A percentile compares a stretch with the other conserved stretches of the same genome.
These are phyloP conservation scores for Quercus wislizeni DNA, from an alignment of 306 rosid species.

Conservation along the genomic window DNA sequence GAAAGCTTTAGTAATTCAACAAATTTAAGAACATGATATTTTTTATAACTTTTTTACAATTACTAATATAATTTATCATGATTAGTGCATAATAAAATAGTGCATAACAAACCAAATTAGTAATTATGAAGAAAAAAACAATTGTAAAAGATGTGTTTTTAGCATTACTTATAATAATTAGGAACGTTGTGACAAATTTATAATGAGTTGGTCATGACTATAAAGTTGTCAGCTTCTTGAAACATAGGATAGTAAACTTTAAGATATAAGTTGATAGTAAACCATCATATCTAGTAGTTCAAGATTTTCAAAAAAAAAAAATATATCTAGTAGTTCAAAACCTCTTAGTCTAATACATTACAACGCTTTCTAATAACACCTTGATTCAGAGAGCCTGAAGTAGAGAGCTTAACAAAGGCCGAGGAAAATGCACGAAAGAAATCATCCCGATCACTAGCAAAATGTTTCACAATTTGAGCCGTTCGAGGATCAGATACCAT, in stretches of 20 bases:
- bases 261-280: background rate
- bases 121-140: too few relatives aligned
- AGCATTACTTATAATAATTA: too few relatives aligned
- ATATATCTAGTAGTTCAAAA: background rate
- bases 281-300: background rate
- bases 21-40: too few relatives aligned
- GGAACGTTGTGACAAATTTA: background rate
- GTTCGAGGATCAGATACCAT: conserved; percentile 28
- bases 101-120: too few relatives aligned
- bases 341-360: conserved; percentile 6
- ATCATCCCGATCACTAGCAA: conserved; percentile 10
- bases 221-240: background rate
- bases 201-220: background rate
- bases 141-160: too few relatives aligned
- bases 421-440: conserved; percentile 33
- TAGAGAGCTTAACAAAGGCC: conserved; percentile 39
- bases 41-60: too few relatives aligned
- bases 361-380: conserved; percentile 29
- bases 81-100: too few relatives aligned
- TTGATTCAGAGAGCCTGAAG: conserved; percentile 19
- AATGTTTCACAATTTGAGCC: background rate
- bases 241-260: background rate
- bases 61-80: too few relatives aligned
- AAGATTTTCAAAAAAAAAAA: too few relatives aligned
- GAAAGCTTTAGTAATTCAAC: background rate